Conservation (phyloP, 202 grass and related monocot genomes). For the Alloteropsis angusta region DNA sequence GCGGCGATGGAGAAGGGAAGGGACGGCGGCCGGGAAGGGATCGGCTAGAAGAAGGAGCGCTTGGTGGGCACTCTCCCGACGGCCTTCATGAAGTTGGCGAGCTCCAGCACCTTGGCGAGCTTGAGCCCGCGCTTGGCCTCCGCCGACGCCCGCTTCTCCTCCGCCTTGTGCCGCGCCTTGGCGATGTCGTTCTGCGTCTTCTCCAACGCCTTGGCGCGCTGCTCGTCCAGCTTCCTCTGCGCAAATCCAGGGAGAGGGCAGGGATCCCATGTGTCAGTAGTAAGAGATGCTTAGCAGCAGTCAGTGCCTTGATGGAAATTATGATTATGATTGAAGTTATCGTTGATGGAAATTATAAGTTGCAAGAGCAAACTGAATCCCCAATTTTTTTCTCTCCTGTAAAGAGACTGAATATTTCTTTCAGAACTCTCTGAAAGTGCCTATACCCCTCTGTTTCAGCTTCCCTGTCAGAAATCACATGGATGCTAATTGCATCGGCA, state of each 20-base stretch:
- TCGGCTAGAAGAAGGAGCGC: slow-evolving; percentile 72
- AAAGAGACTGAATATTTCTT: background rate
- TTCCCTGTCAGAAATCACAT: background rate
- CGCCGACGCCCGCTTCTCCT: slow-evolving; percentile 88
- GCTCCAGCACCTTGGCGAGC: slow-evolving; percentile 71
- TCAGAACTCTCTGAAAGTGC: background rate
- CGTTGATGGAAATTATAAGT: background rate
- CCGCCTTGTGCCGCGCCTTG: slow-evolving; percentile 68
- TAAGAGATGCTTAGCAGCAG: too few species aligned
- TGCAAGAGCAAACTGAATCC: background rate
- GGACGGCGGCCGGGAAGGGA: background rate
- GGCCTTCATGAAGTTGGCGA: slow-evolving; percentile 87
- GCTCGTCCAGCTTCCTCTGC: slow-evolving; percentile 83
- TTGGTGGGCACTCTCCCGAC: slow-evolving; percentile 80
- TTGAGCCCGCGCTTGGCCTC: slow-evolving; percentile 82
- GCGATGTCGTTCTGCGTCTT: slow-evolving; percentile 91
- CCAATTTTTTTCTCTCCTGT: background rate
- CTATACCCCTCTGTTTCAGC: background rate
- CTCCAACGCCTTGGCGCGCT: slow-evolving; percentile 79
- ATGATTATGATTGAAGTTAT: background rate
- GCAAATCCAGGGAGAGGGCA: background rate
- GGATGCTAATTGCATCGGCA: background rate
- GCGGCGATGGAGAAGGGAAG: background rate
- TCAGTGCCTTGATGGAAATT: too few species aligned
- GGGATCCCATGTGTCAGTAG: too few species aligned